These are phyloP conservation scores for Nematocida displodere DNA, from an alignment of 371 early-diverging fungal species.

Conservation along the genomic window DNA sequence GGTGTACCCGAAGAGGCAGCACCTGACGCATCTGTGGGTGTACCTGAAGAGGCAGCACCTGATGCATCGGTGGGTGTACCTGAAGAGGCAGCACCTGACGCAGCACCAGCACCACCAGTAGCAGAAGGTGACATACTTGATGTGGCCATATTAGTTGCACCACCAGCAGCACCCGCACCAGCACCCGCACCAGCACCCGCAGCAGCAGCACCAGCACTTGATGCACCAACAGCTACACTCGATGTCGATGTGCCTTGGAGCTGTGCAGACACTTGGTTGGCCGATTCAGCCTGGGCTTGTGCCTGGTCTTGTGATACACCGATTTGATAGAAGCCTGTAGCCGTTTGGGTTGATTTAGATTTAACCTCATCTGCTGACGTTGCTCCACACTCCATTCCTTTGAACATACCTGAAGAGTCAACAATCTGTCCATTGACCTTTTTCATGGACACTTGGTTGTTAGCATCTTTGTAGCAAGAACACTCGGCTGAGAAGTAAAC, in stretches of 20 bases:
- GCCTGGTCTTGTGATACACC: constrained; percentile 14
- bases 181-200: not conserved
- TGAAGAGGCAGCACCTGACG: not conserved
- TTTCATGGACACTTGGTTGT: constrained; percentile 55
- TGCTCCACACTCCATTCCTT: constrained; percentile 65
- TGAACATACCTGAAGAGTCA: constrained; percentile 62
- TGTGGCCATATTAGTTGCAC: not conserved
- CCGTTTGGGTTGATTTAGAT: constrained; percentile 13
- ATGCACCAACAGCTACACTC: not conserved
- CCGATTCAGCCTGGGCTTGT: constrained; percentile 16
- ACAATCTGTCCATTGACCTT: constrained; percentile 56
- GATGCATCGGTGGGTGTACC: constrained; percentile 3
- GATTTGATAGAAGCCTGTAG: constrained; percentile 44
- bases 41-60: not conserved
- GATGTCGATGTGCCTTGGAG: not conserved
- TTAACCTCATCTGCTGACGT: constrained; percentile 31
- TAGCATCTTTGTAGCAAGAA: constrained; percentile 58
- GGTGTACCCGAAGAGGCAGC: not conserved
- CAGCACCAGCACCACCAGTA: not conserved
- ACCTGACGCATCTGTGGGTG: not conserved
- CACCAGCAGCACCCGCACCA: constrained; percentile 7
- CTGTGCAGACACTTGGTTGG: not conserved
- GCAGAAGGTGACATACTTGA: not conserved
- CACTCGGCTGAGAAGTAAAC: constrained; percentile 38
- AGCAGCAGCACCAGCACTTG: not conserved